Evolutionary conservation across 768 basidiomycete species (phyloP).

Genomic region (Suillus fuscotomentosus): DNA sequence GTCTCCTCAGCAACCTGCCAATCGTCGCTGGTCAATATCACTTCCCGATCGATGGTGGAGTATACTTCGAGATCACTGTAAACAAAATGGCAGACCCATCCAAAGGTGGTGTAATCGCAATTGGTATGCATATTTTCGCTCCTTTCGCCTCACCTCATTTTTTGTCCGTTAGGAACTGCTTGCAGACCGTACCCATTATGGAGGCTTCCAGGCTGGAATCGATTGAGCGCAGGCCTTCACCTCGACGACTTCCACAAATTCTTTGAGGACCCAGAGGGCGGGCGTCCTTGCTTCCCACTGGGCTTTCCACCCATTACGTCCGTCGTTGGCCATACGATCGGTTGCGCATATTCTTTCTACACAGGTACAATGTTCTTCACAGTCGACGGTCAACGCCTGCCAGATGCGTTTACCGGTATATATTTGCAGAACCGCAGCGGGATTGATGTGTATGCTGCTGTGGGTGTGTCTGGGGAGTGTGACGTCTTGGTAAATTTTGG

Average conservation of each 20-base stretch:
- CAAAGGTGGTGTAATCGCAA: slow-evolving; percentile 49
- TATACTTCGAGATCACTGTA: slow-evolving; percentile 65
- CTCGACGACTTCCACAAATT: slow-evolving; percentile 74
- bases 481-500: slow-evolving; percentile 58
- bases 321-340: slow-evolving; percentile 52
- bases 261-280: slow-evolving; percentile 66
- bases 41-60: slow-evolving; percentile 49
- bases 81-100: slow-evolving; percentile 38
- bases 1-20: slow-evolving; percentile 59
- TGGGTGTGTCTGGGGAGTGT: slow-evolving; percentile 50
- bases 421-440: slow-evolving; percentile 47
- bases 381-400: slow-evolving; percentile 56
- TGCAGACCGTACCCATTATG: slow-evolving; percentile 65
- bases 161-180: slow-evolving; percentile 47
- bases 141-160: neutral
- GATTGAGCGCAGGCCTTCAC: slow-evolving; percentile 62
- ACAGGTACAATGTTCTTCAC: slow-evolving; percentile 56
- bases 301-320: slow-evolving; percentile 28
- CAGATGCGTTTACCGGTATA: slow-evolving; percentile 55
- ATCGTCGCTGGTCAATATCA: slow-evolving; percentile 61
- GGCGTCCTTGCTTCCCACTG: slow-evolving; percentile 46
- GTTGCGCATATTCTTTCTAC: slow-evolving; percentile 63
- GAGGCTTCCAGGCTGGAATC: slow-evolving; percentile 72
- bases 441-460: slow-evolving; percentile 62
- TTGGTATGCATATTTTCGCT: slow-evolving; percentile 42